These are phyloP conservation scores for Passiflora organensis DNA, from an alignment of 345 rosid species.

Conservation along the genomic window DNA sequence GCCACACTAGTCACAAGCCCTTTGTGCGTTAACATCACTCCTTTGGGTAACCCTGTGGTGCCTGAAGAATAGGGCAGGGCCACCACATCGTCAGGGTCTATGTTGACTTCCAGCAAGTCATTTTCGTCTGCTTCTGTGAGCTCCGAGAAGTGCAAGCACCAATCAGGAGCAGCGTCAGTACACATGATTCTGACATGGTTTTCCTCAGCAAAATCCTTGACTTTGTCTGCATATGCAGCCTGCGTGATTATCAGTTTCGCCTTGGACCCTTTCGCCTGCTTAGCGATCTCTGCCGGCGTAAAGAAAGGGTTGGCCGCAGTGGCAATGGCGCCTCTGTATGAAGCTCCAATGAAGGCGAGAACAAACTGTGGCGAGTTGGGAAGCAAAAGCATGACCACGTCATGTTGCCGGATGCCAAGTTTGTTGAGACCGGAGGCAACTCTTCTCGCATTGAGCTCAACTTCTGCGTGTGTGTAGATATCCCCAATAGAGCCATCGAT, in stretches of 20 bases:
- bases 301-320: slow-evolving; percentile 84
- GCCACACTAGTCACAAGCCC: slow-evolving; percentile 76
- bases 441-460: slow-evolving; percentile 51
- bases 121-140: slow-evolving; percentile 37
- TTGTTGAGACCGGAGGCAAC: slow-evolving; percentile 52
- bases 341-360: slow-evolving; percentile 68
- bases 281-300: slow-evolving; percentile 65
- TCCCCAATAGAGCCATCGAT: slow-evolving; percentile 68
- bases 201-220: slow-evolving; percentile 31
- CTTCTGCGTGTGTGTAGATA: slow-evolving; percentile 56
- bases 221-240: slow-evolving; percentile 47
- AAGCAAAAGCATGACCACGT: slow-evolving; percentile 74
- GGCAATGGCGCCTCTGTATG: slow-evolving; percentile 53
- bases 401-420: slow-evolving; percentile 49
- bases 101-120: slow-evolving; percentile 25
- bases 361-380: slow-evolving; percentile 69
- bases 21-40: slow-evolving; percentile 87
- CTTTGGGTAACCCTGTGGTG: slow-evolving; percentile 90
- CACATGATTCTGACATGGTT: slow-evolving; percentile 28
- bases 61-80: slow-evolving; percentile 95
- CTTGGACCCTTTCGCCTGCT: slow-evolving; percentile 57
- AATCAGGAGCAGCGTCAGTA: slow-evolving; percentile 33
- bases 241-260: slow-evolving; percentile 58
- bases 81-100: slow-evolving; percentile 48
- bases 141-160: slow-evolving; percentile 63